Evolutionary conservation across 2,329 filamentous ascomycete species (phyloP).

Genomic region (Sphaerulina musiva): DNA sequence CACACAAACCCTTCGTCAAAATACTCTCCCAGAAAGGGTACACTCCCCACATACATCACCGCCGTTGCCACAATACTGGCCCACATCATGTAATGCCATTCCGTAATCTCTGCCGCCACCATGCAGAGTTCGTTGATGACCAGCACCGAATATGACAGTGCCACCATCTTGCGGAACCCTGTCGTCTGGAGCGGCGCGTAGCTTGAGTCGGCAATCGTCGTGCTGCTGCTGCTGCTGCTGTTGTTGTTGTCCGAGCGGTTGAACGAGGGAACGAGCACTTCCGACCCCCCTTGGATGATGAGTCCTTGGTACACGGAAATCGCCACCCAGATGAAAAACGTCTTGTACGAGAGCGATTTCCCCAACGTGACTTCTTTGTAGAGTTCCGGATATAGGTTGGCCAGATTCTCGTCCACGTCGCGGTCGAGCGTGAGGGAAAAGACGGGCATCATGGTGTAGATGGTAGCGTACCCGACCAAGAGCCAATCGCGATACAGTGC

Average conservation of each 20-base stretch:
- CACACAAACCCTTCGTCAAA: conserved; percentile 78
- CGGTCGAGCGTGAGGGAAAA: conserved; percentile 89
- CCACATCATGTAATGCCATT: conserved; percentile 94
- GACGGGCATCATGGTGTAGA: conserved; percentile 91
- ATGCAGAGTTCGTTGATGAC: conserved; percentile 93
- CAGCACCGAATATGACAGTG: conserved; percentile 84
- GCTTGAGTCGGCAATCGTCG: conserved; percentile 12
- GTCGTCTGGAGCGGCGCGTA: conserved; percentile 19
- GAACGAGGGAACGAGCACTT: conserved; percentile 75
- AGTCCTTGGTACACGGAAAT: conserved; percentile 93
- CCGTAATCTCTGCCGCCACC: conserved; percentile 94
- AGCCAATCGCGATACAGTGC: conserved; percentile 96
- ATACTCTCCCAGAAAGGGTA: conserved; percentile 84
- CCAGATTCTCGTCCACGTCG: conserved; percentile 88
- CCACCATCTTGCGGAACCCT: conserved; percentile 59
- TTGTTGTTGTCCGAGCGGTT: background rate
- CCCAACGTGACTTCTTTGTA: conserved; percentile 96
- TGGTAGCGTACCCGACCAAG: conserved; percentile 88
- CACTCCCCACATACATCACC: conserved; percentile 67
- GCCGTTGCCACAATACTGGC: conserved; percentile 76
- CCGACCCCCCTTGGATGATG: conserved; percentile 89
- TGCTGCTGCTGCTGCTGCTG: background rate
- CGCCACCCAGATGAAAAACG: conserved; percentile 94
- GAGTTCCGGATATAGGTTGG: conserved; percentile 91
- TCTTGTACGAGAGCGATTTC: conserved; percentile 79